Conservation (phyloP, 495 filamentous ascomycete genomes). For the Trichoderma reesei region DNA sequence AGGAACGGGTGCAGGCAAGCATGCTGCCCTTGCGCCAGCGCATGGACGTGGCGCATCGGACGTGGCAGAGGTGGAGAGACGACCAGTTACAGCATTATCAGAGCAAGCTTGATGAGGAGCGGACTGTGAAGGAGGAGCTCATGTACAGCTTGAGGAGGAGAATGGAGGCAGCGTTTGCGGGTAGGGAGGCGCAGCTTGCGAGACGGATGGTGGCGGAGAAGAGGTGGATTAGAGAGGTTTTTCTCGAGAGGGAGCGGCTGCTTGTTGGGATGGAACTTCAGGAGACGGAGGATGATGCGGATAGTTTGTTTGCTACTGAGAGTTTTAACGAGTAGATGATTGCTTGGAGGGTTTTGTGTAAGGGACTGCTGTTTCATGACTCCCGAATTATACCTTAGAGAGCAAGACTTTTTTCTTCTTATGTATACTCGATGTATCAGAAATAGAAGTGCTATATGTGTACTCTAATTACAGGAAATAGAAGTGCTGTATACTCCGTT, state of each 20-base stretch:
- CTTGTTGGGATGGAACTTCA: slow-evolving; percentile 22
- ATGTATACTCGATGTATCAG: too few relatives aligned
- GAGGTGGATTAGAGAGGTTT: slow-evolving; percentile 23
- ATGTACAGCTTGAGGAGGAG: slow-evolving; percentile 19
- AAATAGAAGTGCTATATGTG: too few relatives aligned
- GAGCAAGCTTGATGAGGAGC: slow-evolving; percentile 20
- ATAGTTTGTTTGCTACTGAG: slow-evolving; percentile 3
- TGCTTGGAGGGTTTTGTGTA: too few relatives aligned
- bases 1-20: slow-evolving; percentile 11
- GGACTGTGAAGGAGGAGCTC: slow-evolving; percentile 21
- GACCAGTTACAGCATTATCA: slow-evolving; percentile 18
- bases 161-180: slow-evolving; percentile 12
- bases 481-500: too few relatives aligned
- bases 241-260: slow-evolving; percentile 22
- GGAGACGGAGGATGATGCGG: slow-evolving; percentile 28
- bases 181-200: slow-evolving; percentile 14
- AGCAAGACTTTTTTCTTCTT: too few relatives aligned
- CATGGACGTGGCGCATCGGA: slow-evolving; percentile 18
- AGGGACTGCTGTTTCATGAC: too few relatives aligned
- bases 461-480: too few relatives aligned
- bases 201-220: slow-evolving; percentile 20
- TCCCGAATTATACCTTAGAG: too few relatives aligned
- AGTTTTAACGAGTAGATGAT: neutral
- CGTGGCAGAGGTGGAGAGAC: slow-evolving; percentile 23
- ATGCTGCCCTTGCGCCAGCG: slow-evolving; percentile 21